Evolutionary conservation across 257 asterid species (phyloP).

Genomic region (Capsicum pubescens): DNA sequence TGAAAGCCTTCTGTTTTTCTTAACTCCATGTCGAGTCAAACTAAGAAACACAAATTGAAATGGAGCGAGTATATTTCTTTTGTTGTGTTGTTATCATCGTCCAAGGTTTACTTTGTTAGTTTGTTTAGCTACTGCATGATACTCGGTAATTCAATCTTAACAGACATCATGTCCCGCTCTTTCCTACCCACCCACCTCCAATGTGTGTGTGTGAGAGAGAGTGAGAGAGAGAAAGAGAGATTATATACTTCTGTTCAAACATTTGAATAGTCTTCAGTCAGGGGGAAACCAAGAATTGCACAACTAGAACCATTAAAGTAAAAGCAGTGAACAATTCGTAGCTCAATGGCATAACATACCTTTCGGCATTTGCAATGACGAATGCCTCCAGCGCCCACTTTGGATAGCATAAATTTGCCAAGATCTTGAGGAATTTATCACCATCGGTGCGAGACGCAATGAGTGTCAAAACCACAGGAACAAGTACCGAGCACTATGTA

Average conservation of each 20-base stretch:
- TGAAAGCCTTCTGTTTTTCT: not conserved
- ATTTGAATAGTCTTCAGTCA: not conserved
- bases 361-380: constrained; percentile 79
- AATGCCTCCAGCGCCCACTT: constrained; percentile 97
- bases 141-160: not conserved
- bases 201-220: not conserved
- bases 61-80: not conserved
- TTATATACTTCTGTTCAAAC: not conserved
- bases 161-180: not conserved
- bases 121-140: not conserved
- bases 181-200: not conserved
- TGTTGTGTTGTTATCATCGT: not conserved
- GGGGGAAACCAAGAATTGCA: not conserved
- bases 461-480: constrained; percentile 92
- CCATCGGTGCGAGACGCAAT: constrained; percentile 63
- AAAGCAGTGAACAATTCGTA: not conserved
- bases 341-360: constrained; percentile 44
- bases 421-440: constrained; percentile 48
- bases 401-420: constrained; percentile 72
- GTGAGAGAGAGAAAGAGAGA: constrained; percentile 1
- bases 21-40: not conserved
- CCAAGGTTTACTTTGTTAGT: not conserved
- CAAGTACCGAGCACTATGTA: constrained; percentile 76
- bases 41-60: not conserved
- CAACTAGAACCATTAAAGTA: constrained; percentile 21